Conservation (phyloP, 2,329 filamentous ascomycete species). For the Xylaria sp. region DNA sequence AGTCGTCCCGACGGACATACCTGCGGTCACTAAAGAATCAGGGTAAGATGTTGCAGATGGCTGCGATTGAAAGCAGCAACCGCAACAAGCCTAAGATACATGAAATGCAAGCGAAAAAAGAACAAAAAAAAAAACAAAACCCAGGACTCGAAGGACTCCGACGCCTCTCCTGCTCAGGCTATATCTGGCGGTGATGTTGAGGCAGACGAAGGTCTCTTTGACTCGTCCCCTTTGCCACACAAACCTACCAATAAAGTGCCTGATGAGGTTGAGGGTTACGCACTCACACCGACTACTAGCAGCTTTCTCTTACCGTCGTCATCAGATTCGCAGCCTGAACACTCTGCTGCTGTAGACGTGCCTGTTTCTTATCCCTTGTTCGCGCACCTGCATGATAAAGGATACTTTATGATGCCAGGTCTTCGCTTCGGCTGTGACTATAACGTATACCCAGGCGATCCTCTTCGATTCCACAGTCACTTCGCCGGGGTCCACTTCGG, state of each 20-base stretch:
- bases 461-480: conserved; percentile 90
- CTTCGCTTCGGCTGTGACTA: conserved; percentile 92
- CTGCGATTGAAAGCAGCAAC: conserved; percentile 19
- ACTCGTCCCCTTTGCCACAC: conserved; percentile 11
- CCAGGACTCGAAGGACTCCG: conserved; percentile 4
- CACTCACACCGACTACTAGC: conserved; percentile 39
- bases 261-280: conserved; percentile 18
- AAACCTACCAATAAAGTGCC: conserved; percentile 3
- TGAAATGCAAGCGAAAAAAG: conserved; percentile 16
- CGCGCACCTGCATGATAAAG: conserved; percentile 68
- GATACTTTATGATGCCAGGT: conserved; percentile 86
- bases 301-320: conserved; percentile 26
- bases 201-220: conserved; percentile 21
- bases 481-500: conserved; percentile 77
- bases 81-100: conserved; percentile 13
- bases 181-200: neutral
- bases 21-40: conserved; percentile 49
- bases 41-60: conserved; percentile 36
- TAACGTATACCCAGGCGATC: conserved; percentile 91
- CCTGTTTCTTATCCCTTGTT: conserved; percentile 68
- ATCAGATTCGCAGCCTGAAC: conserved; percentile 3
- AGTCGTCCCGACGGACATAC: conserved; percentile 57
- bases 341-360: conserved; percentile 20
- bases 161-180: neutral
- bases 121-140: conserved; percentile 5